Evolutionary conservation across 1,284 basidiomycete genomes (phyloP).

Genomic region (Inonotus obliquus): DNA sequence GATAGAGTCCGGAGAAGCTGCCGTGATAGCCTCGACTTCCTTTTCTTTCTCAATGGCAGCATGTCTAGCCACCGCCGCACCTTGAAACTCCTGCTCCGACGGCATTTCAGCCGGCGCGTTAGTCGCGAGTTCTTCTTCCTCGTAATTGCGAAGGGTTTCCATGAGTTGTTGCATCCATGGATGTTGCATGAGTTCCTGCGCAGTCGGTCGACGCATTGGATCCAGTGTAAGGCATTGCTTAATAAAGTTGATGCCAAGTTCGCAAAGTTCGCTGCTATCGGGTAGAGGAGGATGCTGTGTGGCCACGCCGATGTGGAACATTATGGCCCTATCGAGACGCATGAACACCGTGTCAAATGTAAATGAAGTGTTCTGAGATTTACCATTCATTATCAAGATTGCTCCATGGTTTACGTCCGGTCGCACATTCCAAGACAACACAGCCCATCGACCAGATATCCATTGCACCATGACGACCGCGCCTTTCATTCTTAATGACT

Average conservation of each 20-base stretch:
- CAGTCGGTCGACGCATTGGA: slow-evolving; percentile 79
- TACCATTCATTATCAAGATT: slow-evolving; percentile 99
- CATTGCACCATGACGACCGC: slow-evolving; percentile 91
- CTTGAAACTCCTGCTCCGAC: slow-evolving; percentile 43
- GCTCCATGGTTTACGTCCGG: slow-evolving; percentile 96
- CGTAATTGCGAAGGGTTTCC: slow-evolving; percentile 60
- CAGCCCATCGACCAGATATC: slow-evolving; percentile 98
- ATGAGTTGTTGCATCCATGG: slow-evolving; percentile 87
- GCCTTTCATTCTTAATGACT: slow-evolving; percentile 89
- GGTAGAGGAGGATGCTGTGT: slow-evolving; percentile 96
- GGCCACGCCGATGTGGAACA: slow-evolving; percentile 98
- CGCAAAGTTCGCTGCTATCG: slow-evolving; percentile 85
- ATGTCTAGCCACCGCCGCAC: slow-evolving; percentile 49
- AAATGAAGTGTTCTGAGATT: slow-evolving; percentile 24
- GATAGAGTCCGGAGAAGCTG: slow-evolving; percentile 21
- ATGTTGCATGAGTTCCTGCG: slow-evolving; percentile 83
- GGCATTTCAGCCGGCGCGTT: slow-evolving; percentile 45
- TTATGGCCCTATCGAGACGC: slow-evolving; percentile 73
- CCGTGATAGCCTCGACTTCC: slow-evolving; percentile 50
- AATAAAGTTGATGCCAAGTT: slow-evolving; percentile 91
- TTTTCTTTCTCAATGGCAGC: slow-evolving; percentile 55
- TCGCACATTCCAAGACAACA: slow-evolving; percentile 94
- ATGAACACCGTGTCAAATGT: not conserved
- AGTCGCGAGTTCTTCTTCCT: slow-evolving; percentile 55
- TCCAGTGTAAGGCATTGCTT: slow-evolving; percentile 90